Evolutionary conservation across 2,329 filamentous ascomycete genomes (phyloP).

Genomic region (Monosporascus sp.): DNA sequence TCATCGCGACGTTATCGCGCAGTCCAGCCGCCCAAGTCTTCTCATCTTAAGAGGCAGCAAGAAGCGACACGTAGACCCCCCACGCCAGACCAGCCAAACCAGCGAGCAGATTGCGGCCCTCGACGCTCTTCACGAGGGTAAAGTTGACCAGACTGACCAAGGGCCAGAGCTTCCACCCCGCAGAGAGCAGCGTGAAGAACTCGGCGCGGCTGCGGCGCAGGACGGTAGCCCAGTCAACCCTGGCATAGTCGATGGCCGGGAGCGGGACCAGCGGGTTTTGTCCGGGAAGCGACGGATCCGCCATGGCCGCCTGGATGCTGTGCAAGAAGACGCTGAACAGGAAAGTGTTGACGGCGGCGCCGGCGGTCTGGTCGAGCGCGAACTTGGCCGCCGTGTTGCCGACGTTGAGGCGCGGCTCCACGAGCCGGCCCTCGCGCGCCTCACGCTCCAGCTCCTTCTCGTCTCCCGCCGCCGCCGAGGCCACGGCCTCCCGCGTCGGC

Average conservation of each 20-base stretch:
- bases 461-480: conserved; percentile 32
- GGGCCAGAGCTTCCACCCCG: conserved; percentile 71
- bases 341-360: conserved; percentile 58
- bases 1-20: neutral
- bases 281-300: conserved; percentile 25
- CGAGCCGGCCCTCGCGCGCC: conserved; percentile 30
- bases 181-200: conserved; percentile 59
- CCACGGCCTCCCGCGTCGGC: conserved; percentile 33
- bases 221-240: conserved; percentile 40
- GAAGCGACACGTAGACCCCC: conserved; percentile 69
- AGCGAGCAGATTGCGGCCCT: conserved; percentile 65
- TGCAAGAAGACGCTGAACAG: conserved; percentile 48
- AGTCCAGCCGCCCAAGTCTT: neutral
- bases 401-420: conserved; percentile 50
- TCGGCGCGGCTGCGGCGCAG: conserved; percentile 43
- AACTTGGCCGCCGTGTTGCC: conserved; percentile 64
- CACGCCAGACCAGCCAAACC: conserved; percentile 66
- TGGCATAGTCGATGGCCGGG: conserved; percentile 36
- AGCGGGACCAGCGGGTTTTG: conserved; percentile 24
- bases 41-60: conserved; percentile 33
- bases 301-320: conserved; percentile 48
- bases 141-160: conserved; percentile 66
- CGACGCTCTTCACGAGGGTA: conserved; percentile 61
- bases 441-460: conserved; percentile 36
- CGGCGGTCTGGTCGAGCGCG: conserved; percentile 62